phyloP scores from a whole-genome alignment of 768 basidiomycete species.

The Kwoniella sp. region DNA sequence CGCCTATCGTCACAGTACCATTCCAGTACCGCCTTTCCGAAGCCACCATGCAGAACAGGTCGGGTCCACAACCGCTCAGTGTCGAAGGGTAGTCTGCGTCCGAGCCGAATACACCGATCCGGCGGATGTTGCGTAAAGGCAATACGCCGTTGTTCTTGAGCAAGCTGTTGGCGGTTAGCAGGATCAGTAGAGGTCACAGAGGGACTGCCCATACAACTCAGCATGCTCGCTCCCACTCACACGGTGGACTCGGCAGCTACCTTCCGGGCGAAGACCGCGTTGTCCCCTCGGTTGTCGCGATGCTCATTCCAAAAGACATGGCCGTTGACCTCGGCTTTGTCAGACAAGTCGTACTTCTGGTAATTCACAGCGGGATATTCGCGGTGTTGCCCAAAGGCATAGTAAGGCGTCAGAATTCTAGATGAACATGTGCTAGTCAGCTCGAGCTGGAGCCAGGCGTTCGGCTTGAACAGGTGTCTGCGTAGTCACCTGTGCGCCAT shows the following conservation, averaged over 20 bases:
- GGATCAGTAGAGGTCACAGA: too few species aligned
- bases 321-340: conserved; percentile 21
- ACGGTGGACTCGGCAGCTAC: conserved; percentile 42
- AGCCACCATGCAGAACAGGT: conserved; percentile 37
- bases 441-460: neutral
- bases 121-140: conserved; percentile 30
- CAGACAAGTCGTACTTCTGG: conserved; percentile 32
- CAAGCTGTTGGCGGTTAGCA: conserved; percentile 13
- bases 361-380: conserved; percentile 62
- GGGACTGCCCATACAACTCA: too few species aligned
- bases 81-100: conserved; percentile 54
- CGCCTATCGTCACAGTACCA: conserved; percentile 46
- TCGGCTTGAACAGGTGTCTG: too few species aligned
- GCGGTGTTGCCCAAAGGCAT: conserved; percentile 54
- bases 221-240: too few species aligned
- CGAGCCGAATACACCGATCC: conserved; percentile 59
- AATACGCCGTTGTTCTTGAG: conserved; percentile 44
- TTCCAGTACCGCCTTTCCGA: conserved; percentile 41
- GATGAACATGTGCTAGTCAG: neutral
- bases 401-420: conserved; percentile 56
- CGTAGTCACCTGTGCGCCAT: conserved; percentile 40
- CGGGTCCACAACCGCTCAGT: conserved; percentile 38
- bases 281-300: conserved; percentile 61
- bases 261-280: conserved; percentile 52
- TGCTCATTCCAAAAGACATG: conserved; percentile 41